Evolutionary conservation across 2,329 filamentous ascomycete species (phyloP).

Genomic region (Sodiomyces alkalinus): DNA sequence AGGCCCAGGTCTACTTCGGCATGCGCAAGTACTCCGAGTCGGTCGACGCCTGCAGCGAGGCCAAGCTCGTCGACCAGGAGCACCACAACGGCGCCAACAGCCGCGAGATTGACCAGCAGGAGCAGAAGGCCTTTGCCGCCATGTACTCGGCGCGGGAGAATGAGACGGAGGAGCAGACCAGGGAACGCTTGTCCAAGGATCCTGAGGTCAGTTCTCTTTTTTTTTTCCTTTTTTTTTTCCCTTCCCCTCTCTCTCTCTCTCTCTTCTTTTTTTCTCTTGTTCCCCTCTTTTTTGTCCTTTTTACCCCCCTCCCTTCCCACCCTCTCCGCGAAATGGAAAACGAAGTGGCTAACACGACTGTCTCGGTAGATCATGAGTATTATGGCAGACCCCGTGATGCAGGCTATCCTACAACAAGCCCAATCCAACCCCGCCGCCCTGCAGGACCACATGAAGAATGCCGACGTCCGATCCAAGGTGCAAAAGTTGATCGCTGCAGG

Average conservation of each 20-base stretch:
- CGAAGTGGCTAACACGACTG: constrained; percentile 12
- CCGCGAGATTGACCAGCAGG: constrained; percentile 84
- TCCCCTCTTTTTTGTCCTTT: constrained; percentile 1
- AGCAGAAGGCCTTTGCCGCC: constrained; percentile 78
- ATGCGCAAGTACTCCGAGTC: constrained; percentile 98
- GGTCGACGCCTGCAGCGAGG: constrained; percentile 76
- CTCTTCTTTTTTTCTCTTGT: background rate
- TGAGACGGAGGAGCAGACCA: constrained; percentile 91
- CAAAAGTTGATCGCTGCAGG: constrained; percentile 90
- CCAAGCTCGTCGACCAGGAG: constrained; percentile 58
- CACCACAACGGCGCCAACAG: constrained; percentile 58
- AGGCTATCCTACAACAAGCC: constrained; percentile 90
- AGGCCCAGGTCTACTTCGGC: constrained; percentile 86
- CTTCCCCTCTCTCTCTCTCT: too few relatives aligned
- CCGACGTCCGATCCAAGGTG: constrained; percentile 70
- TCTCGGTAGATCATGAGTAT: constrained; percentile 64
- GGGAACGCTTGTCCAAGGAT: constrained; percentile 77
- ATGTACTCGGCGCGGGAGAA: constrained; percentile 87
- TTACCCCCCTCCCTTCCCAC: too few relatives aligned
- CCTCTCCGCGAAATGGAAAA: too few relatives aligned
- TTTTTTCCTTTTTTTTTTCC: background rate
- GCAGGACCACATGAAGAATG: constrained; percentile 95
- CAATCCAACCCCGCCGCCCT: constrained; percentile 85
- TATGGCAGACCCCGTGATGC: constrained; percentile 94
- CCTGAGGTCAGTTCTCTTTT: constrained; percentile 54